Percentiles rank a stretch among this genome's conserved stretches.
phyloP scores from a whole-genome alignment of 352 stramenopile genomes.

The Pythium insidiosum region DNA sequence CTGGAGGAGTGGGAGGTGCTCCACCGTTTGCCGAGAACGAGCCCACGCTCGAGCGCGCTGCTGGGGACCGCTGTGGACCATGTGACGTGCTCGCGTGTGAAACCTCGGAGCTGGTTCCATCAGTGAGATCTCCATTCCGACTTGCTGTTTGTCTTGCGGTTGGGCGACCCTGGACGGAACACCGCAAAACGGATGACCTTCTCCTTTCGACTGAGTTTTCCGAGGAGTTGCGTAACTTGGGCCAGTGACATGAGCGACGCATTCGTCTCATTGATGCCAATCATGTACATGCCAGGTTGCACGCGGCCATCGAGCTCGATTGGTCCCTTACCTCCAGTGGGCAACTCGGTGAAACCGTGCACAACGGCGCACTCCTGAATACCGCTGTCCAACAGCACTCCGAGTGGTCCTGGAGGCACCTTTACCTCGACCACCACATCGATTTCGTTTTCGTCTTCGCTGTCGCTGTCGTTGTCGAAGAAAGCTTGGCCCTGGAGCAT shows the following conservation, averaged over 20 bases:
- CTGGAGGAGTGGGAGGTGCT: background rate
- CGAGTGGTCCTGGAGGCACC: slow-evolving; percentile 63
- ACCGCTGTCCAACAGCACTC: slow-evolving; percentile 66
- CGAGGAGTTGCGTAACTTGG: slow-evolving; percentile 55
- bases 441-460: slow-evolving; percentile 70
- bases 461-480: slow-evolving; percentile 80
- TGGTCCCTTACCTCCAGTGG: slow-evolving; percentile 43
- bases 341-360: slow-evolving; percentile 68
- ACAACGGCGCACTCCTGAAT: slow-evolving; percentile 76
- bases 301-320: slow-evolving; percentile 62
- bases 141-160: slow-evolving; percentile 28
- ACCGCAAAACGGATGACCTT: slow-evolving; percentile 77
- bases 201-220: slow-evolving; percentile 65
- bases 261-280: slow-evolving; percentile 83
- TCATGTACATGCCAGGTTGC: slow-evolving; percentile 77
- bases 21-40: background rate
- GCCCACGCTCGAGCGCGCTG: slow-evolving; percentile 19
- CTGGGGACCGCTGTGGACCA: slow-evolving; percentile 17
- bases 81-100: slow-evolving; percentile 18
- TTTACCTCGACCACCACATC: slow-evolving; percentile 67
- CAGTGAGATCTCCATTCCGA: too few relatives aligned
- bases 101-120: slow-evolving; percentile 30
- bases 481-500: slow-evolving; percentile 69
- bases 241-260: slow-evolving; percentile 71
- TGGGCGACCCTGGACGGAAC: slow-evolving; percentile 48